Percentiles rank a stretch among this genome's conserved stretches.
These are phyloP conservation scores for Corymbia calophylla DNA, from an alignment of 441 rosid genomes.

Conservation along the genomic window DNA sequence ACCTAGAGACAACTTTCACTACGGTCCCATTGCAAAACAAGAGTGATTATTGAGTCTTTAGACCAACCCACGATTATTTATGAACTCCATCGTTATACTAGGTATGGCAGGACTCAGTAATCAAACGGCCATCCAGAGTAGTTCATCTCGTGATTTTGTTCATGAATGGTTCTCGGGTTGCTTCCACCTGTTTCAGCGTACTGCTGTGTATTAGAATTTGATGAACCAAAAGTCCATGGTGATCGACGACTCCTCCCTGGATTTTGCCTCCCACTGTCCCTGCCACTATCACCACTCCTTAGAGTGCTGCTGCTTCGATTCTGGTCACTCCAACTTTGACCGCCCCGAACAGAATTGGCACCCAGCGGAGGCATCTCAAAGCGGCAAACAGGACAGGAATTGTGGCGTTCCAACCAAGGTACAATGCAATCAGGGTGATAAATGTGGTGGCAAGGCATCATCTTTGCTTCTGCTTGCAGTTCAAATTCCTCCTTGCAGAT, in stretches of 20 bases:
- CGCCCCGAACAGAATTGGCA: not conserved
- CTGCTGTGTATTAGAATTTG: not conserved
- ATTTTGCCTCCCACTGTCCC: not conserved
- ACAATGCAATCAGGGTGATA: slow-evolving; percentile 13
- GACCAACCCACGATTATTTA: not conserved
- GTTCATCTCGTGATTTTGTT: slow-evolving; percentile 3
- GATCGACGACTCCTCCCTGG: not conserved
- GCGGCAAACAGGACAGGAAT: slow-evolving; percentile 18
- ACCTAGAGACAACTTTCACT: not conserved
- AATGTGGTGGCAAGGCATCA: slow-evolving; percentile 15
- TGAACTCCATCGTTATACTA: not conserved
- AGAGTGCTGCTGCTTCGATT: not conserved
- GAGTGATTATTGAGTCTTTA: not conserved
- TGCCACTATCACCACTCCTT: not conserved
- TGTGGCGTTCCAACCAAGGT: slow-evolving; percentile 16
- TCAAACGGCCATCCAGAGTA: slow-evolving; percentile 9
- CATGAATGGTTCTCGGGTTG: not conserved
- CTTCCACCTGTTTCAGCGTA: slow-evolving; percentile 1
- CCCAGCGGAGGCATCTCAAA: not conserved
- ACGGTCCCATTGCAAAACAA: not conserved
- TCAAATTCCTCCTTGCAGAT: slow-evolving; percentile 9
- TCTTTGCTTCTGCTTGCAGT: slow-evolving; percentile 1
- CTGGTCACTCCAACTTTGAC: not conserved
- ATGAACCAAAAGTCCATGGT: not conserved
- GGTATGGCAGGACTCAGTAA: not conserved